phyloP scores from a whole-genome alignment of 495 filamentous ascomycete species.

The Lophiotrema nucula region DNA sequence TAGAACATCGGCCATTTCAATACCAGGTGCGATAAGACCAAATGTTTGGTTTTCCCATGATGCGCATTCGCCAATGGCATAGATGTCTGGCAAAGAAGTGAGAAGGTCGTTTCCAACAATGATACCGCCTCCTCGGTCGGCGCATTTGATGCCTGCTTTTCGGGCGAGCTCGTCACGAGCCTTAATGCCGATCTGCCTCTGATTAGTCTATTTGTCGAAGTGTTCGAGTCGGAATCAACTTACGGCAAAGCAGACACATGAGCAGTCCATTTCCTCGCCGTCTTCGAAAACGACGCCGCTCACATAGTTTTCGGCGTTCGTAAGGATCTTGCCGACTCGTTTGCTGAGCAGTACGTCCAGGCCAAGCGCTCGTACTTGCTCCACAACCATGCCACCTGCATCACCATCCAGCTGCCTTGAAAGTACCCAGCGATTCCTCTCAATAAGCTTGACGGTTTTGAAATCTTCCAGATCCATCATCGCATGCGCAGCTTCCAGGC shows the following conservation, averaged over 20 bases:
- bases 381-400: constrained; percentile 79
- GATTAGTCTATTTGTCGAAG: constrained; percentile 8
- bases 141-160: constrained; percentile 69
- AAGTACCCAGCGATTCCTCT: constrained; percentile 87
- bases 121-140: constrained; percentile 73
- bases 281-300: constrained; percentile 80
- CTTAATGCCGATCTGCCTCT: constrained; percentile 76
- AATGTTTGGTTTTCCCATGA: constrained; percentile 93
- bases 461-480: constrained; percentile 88
- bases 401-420: constrained; percentile 83
- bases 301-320: constrained; percentile 64
- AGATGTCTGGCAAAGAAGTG: constrained; percentile 73
- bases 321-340: constrained; percentile 70
- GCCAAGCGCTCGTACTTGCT: constrained; percentile 78
- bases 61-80: constrained; percentile 93
- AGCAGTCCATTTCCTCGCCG: constrained; percentile 77
- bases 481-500: constrained; percentile 91
- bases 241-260: constrained; percentile 85
- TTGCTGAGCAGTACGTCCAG: constrained; percentile 82
- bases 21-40: constrained; percentile 87
- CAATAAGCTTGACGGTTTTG: constrained; percentile 75
- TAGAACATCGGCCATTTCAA: constrained; percentile 95
- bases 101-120: constrained; percentile 68
- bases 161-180: constrained; percentile 79
- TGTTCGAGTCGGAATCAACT: constrained; percentile 25